Evolutionary conservation across 2,329 filamentous ascomycete species (phyloP), one percentile per base, ranked within the genome.

Genomic region (Zymoseptoria crescenta): DNA sequence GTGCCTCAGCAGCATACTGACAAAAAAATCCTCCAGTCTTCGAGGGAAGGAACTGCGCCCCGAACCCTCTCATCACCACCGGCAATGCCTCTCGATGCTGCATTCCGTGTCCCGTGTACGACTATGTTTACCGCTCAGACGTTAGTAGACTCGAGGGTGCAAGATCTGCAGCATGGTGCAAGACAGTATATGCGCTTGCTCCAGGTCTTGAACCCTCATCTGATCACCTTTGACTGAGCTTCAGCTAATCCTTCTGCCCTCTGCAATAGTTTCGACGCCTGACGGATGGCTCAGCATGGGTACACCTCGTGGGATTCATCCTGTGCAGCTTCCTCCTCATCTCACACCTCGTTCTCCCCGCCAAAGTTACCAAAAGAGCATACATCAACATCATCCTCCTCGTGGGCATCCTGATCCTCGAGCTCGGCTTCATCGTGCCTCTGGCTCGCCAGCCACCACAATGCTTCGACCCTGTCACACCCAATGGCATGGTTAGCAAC

Each of bases 371-470:
- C 6, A 85, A 88, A 68, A 83, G 91, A 50, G 90, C 96, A 71
- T 96, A 95, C 68, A 78, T 96, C 49, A 94, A 87, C 71, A 86
- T 96, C 63, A 90, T 89, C 69, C 79, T 96, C 49, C 86, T 87
- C 0, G 73, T 86, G 52, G 86, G 82, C 1, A 83, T 91, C 54
- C 74, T 87, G 54, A 79, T 91, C 55, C 88, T 96, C 83, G 63
- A 93, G 85, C 79, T 96, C 64, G 89, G 89, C 20, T 93, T 96
- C 70, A 86, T 95, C 58, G 83, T 96, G 29, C 91, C 91, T 0
- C 80, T 96, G 8, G 88, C 83, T 5, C 83, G 83, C 16, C 82
- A 85, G 60, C 88, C 90, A 1, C 74, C 87, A 0, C 82, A 93
- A 75, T 96, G 92, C 74, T 87, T 83, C 71, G 88, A 96, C 71